Percentiles rank a stretch among this genome's conserved stretches.
Evolutionary conservation across 164 flowering plant genomes (phyloP).

Genomic region (Tetrastigma voinierianum): DNA sequence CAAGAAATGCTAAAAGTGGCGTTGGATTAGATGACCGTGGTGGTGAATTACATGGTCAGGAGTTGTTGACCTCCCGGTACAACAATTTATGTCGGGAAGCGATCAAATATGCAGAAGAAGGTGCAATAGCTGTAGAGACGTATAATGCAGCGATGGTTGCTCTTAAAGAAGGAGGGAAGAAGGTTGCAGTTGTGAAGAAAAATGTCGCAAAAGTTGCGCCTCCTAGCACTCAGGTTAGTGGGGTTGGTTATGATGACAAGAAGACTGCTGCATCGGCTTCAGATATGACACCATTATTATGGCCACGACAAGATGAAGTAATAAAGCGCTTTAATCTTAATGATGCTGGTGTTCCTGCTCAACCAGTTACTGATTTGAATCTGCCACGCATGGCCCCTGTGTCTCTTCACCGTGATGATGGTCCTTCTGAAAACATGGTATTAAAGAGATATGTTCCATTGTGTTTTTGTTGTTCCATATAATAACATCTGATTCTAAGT

Average conservation of each 20-base stretch:
- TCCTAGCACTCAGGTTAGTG: constrained; percentile 33
- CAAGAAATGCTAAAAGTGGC: constrained; percentile 63
- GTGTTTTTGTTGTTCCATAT: constrained; percentile 1
- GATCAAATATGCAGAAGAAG: constrained; percentile 75
- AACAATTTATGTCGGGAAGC: constrained; percentile 65
- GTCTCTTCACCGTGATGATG: constrained; percentile 65
- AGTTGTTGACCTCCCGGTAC: constrained; percentile 48
- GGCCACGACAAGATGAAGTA: constrained; percentile 78
- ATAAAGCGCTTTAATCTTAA: constrained; percentile 56
- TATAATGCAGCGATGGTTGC: constrained; percentile 60
- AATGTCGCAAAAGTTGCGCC: constrained; percentile 53
- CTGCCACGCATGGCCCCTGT: constrained; percentile 65
- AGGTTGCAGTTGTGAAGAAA: constrained; percentile 48
- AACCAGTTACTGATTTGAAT: constrained; percentile 51
- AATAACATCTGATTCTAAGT: background rate
- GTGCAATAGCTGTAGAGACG: constrained; percentile 55
- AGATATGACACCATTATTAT: constrained; percentile 58
- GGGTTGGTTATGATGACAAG: constrained; percentile 36
- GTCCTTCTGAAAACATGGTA: constrained; percentile 64
- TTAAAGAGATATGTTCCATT: background rate
- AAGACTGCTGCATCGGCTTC: constrained; percentile 31
- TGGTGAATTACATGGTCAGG: constrained; percentile 45
- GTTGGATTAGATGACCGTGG: constrained; percentile 43
- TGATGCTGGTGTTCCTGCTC: constrained; percentile 40
- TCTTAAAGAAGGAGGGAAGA: constrained; percentile 61